Evolutionary conservation across 2,329 filamentous ascomycete genomes (phyloP).

Genomic region (Curvularia hawaiiensis): DNA sequence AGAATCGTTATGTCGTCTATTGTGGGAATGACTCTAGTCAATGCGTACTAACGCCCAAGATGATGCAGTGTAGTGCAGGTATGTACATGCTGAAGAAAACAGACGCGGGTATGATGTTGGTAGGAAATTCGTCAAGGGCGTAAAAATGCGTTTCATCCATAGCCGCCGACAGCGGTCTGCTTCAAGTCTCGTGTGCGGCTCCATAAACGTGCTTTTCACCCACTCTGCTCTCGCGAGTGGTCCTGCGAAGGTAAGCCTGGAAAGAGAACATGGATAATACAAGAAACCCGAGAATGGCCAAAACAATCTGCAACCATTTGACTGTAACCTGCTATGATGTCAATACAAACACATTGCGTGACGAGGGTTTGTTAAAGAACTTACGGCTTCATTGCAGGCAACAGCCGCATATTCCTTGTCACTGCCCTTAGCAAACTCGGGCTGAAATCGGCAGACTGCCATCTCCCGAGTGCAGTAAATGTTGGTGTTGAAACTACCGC

Average conservation of each 20-base stretch:
- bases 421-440: constrained; percentile 16
- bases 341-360: background rate
- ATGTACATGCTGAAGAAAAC: background rate
- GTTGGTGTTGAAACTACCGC: constrained; percentile 32
- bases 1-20: background rate
- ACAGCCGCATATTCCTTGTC: constrained; percentile 20
- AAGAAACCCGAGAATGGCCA: constrained; percentile 25
- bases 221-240: constrained; percentile 19
- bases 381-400: constrained; percentile 37
- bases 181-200: background rate
- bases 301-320: constrained; percentile 38
- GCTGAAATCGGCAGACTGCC: constrained; percentile 34
- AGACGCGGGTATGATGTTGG: background rate
- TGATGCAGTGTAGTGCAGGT: constrained; percentile 2
- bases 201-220: background rate
- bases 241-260: constrained; percentile 31
- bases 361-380: constrained; percentile 8
- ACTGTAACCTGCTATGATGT: constrained; percentile 24
- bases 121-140: constrained; percentile 5
- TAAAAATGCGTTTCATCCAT: background rate
- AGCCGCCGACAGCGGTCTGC: background rate
- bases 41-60: background rate
- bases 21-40: background rate
- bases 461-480: constrained; percentile 36
- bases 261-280: constrained; percentile 30